These are phyloP conservation scores for Umbelopsis isabellina DNA, from an alignment of 192 early-diverging fungal genomes.

Conservation along the genomic window DNA sequence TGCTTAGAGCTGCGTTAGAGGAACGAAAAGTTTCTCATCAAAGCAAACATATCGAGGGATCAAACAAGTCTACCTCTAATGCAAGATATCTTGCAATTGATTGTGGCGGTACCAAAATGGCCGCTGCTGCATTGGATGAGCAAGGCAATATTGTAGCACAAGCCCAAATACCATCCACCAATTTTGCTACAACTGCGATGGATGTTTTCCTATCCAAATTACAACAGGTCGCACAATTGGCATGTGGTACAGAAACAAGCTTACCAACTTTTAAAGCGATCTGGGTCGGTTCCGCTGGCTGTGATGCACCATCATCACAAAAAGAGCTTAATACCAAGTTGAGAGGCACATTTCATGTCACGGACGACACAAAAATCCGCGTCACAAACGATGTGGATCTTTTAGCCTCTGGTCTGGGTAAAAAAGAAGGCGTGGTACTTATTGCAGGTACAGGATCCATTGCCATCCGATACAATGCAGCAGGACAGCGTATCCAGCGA, in stretches of 20 bases:
- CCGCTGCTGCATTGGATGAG: slow-evolving; percentile 9
- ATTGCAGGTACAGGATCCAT: slow-evolving; percentile 15
- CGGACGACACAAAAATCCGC: not conserved
- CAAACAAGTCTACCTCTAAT: not conserved
- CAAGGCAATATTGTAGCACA: slow-evolving; percentile 8
- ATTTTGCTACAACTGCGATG: slow-evolving; percentile 1
- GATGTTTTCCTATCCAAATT: not conserved
- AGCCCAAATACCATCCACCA: slow-evolving; percentile 3
- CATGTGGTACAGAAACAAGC: not conserved
- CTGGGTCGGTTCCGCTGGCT: slow-evolving; percentile 27
- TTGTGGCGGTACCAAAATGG: slow-evolving; percentile 25
- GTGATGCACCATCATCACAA: not conserved
- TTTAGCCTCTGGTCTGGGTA: slow-evolving; percentile 6
- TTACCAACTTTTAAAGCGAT: slow-evolving; percentile 11
- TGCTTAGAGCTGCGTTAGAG: slow-evolving; percentile 16
- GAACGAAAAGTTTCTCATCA: not conserved
- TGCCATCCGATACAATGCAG: slow-evolving; percentile 1
- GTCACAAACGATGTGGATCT: slow-evolving; percentile 19
- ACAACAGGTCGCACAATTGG: not conserved
- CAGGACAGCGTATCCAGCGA: slow-evolving; percentile 8
- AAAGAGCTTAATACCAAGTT: not conserved
- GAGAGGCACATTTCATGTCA: not conserved
- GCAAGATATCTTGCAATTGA: slow-evolving; percentile 17
- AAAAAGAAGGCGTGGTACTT: slow-evolving; percentile 7
- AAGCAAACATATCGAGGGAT: no score